Evolutionary conservation across 768 basidiomycete species (phyloP), one percentile per base, ranked within the genome.

Genomic region (Suillus cothurnatus): DNA sequence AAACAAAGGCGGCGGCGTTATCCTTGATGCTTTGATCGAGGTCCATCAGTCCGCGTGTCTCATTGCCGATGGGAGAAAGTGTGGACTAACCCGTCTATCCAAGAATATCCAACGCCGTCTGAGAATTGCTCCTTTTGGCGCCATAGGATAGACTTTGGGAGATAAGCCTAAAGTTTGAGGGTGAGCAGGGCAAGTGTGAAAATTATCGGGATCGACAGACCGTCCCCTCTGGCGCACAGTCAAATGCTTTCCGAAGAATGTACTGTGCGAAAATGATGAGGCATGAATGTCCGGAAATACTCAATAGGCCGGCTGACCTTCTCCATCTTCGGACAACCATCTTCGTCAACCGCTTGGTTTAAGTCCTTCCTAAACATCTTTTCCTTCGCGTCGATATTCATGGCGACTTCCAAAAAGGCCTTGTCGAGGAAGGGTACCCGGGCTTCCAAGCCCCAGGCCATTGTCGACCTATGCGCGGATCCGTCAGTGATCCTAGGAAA

Each of bases 71-170:
- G 12, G 28, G 26, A 52, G 36, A 9, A 45, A 34, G 15, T 28
- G 23, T 61, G 39, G 58, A 71, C 85, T 50, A 71, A 92, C 92
- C 95, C 94, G 72, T 99, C 96, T 73, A 99, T 99, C 96, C 97
- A 98, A 38, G 95, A 96, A 79, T 97, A 98, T 38, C 97, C 96
- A 62, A 97, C 95, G 62, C 97, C 97, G 72, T 99, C 97, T 2
- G 96, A 98, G 81, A 99, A 99, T 72, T 99, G 96, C 79, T 99
- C 97, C 77, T 99, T 99, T 77, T 99, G 97, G 64, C 97, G 86
- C 97, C 97, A 99, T 49, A 99, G 83, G 72, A 99, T 98, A 19
- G 92, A 93, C 64, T 85, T 85, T 15, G 97, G 97, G 61, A 99
- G 88, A 79, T 99, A 99, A 2, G 94, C 90, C 91, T 94, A 71